Conservation (phyloP, 2,329 filamentous ascomycete genomes). For the Drechslera avenae region DNA sequence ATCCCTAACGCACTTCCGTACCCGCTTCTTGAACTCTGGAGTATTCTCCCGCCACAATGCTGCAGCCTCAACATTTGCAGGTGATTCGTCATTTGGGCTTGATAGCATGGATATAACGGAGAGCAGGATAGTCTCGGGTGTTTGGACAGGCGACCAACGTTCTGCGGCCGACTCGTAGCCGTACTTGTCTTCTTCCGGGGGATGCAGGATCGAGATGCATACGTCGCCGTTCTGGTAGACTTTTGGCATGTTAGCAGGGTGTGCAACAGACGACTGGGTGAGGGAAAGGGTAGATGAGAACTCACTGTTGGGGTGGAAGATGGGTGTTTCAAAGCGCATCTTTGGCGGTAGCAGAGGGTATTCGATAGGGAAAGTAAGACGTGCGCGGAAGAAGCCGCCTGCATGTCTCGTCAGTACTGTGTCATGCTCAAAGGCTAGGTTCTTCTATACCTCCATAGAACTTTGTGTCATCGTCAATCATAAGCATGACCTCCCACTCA, state of each 20-base stretch:
- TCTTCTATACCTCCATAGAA: conserved; percentile 78
- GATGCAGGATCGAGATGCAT: conserved; percentile 97
- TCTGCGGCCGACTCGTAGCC: conserved; percentile 97
- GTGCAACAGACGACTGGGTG: too few relatives aligned
- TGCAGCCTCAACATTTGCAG: conserved; percentile 93
- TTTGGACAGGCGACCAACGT: conserved; percentile 95
- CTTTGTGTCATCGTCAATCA: conserved; percentile 94
- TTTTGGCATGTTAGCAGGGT: conserved; percentile 46
- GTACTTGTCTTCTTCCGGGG: conserved; percentile 95
- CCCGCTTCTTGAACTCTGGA: conserved; percentile 81
- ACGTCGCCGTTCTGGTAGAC: conserved; percentile 91
- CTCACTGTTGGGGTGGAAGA: conserved; percentile 96
- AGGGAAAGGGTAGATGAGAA: neutral
- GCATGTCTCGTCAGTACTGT: conserved; percentile 7
- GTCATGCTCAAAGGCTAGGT: too few relatives aligned
- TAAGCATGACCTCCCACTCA: conserved; percentile 98
- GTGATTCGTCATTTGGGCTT: conserved; percentile 95
- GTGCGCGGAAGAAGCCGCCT: conserved; percentile 92
- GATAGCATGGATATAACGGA: conserved; percentile 98
- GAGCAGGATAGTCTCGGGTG: conserved; percentile 95
- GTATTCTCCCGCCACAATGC: conserved; percentile 93
- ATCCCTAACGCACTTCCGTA: conserved; percentile 77
- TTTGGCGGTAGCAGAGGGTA: conserved; percentile 95
- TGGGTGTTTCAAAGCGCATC: conserved; percentile 92
- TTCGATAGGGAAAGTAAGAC: conserved; percentile 92